phyloP scores from a whole-genome alignment of 2,329 filamentous ascomycete species.

The Colletotrichum orbiculare region DNA sequence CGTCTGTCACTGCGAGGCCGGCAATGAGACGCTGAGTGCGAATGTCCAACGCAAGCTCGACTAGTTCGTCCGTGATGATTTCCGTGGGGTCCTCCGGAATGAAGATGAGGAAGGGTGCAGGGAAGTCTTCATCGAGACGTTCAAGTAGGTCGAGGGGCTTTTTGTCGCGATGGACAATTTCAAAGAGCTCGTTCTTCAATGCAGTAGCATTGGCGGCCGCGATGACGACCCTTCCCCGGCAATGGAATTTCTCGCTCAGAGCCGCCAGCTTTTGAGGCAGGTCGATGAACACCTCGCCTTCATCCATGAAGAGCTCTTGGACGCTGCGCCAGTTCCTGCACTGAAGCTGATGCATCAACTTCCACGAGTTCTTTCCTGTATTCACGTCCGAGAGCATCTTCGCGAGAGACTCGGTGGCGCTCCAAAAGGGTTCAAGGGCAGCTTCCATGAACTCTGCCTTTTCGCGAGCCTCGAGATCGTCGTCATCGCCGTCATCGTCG shows the following conservation, averaged over 20 bases:
- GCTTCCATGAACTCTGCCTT: slow-evolving; percentile 20
- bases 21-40: slow-evolving; percentile 51
- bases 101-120: slow-evolving; percentile 42
- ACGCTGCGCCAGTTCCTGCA: slow-evolving; percentile 41
- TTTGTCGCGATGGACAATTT: slow-evolving; percentile 31
- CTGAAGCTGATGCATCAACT: slow-evolving; percentile 14
- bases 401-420: slow-evolving; percentile 43
- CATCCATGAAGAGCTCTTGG: slow-evolving; percentile 41
- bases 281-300: slow-evolving; percentile 44
- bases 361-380: slow-evolving; percentile 8
- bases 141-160: slow-evolving; percentile 44
- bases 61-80: slow-evolving; percentile 34
- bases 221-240: slow-evolving; percentile 37
- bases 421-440: slow-evolving; percentile 43
- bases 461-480: slow-evolving; percentile 5
- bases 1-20: slow-evolving; percentile 31
- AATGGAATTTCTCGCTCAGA: slow-evolving; percentile 6
- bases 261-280: slow-evolving; percentile 28
- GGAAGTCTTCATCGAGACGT: slow-evolving; percentile 45
- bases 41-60: slow-evolving; percentile 47
- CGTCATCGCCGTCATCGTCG: slow-evolving; percentile 19
- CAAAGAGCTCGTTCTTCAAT: slow-evolving; percentile 43
- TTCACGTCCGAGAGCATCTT: slow-evolving; percentile 39
- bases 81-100: slow-evolving; percentile 21
- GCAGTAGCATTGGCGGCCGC: slow-evolving; percentile 50